phyloP scores from a whole-genome alignment of 2,329 filamentous ascomycete species.

The Emydomyces testavorans region DNA sequence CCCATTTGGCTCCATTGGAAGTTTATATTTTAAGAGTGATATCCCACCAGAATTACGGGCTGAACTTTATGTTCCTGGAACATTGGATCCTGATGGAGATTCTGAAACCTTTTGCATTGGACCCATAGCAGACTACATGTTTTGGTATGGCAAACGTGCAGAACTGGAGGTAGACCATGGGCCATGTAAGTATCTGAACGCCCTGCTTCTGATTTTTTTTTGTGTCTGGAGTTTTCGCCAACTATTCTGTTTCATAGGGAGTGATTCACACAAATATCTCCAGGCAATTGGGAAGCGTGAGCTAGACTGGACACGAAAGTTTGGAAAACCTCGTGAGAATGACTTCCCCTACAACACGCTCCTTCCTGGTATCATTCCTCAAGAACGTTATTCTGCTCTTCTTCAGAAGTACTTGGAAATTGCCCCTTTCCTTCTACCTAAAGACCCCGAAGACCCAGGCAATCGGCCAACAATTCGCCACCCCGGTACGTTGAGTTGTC shows the following conservation, averaged over 20 bases:
- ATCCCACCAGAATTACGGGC: conserved; percentile 10
- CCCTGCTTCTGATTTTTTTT: neutral
- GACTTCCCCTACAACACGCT: conserved; percentile 20
- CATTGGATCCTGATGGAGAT: conserved; percentile 3
- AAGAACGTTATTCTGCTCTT: conserved; percentile 17
- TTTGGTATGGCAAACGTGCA: conserved; percentile 20
- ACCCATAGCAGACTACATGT: conserved; percentile 21
- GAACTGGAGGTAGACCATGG: conserved; percentile 18
- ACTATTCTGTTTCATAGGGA: conserved; percentile 8
- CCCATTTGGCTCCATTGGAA: conserved; percentile 18
- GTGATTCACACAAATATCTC: conserved; percentile 14
- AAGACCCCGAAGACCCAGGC: conserved; percentile 4
- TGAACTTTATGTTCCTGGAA: conserved; percentile 11
- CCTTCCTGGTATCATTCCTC: conserved; percentile 16
- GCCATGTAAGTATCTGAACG: conserved; percentile 19
- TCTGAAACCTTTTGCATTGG: conserved; percentile 17
- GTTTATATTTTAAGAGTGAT: conserved; percentile 20
- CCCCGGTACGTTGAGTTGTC: conserved; percentile 8
- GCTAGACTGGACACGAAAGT: conserved; percentile 16
- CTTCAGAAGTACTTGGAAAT: conserved; percentile 20
- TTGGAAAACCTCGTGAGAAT: conserved; percentile 17
- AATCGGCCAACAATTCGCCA: conserved; percentile 19
- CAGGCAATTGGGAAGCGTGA: conserved; percentile 17
- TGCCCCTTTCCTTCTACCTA: conserved; percentile 19
- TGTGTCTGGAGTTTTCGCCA: neutral